Evolutionary conservation across 1,139 yeast species (phyloP), one percentile per base, ranked within the genome.

Genomic region (Diutina sp.): DNA sequence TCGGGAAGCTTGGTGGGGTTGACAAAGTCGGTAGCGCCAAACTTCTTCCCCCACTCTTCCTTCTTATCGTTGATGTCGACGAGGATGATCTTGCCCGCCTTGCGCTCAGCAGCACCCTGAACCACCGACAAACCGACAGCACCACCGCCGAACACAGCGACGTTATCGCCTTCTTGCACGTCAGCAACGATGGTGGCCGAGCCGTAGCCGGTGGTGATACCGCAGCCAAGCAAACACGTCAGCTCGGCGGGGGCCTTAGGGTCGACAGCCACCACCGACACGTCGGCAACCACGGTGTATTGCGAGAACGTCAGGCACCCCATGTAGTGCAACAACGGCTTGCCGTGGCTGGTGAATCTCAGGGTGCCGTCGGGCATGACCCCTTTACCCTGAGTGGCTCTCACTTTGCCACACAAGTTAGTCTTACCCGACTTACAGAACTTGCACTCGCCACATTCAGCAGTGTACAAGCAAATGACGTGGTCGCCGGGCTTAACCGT

Each of bases 191-290:
- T 87, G 64, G 89, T 82, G 57, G 97, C 99, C 57, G 99, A 97
- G 71, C 99, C 99, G 70, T 88, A 90, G 61, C 99, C 99, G 57
- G 99, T 93, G 60, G 99, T 93, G 67, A 93, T 90, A 76, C 99
- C 99, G 72, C 99, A 93, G 54, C 99, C 99, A 65, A 95, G 81
- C 71, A 93, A 76, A 77, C 98, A 91, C 54, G 95, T 87, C 68
- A 85, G 83, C 67, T 90, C 96, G 67, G 85, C 78, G 60, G 89
- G 87, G 57, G 97, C 98, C 61, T 81, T 73, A 59, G 85, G 84
- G 70, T 90, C 84, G 61, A 93, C 90, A 18, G 96, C 95, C 58
- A 91, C 99, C 45, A 91, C 90, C n/a, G 97, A 90, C 60, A 93
- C 93, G 69, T 93, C 99, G 54, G 98, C 96, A 53, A 93, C 96